A percentile compares a stretch with the other conserved stretches of the same genome.
These are phyloP conservation scores for Exophiala spinifera DNA, from an alignment of 2,329 filamentous ascomycete genomes.

Conservation along the genomic window DNA sequence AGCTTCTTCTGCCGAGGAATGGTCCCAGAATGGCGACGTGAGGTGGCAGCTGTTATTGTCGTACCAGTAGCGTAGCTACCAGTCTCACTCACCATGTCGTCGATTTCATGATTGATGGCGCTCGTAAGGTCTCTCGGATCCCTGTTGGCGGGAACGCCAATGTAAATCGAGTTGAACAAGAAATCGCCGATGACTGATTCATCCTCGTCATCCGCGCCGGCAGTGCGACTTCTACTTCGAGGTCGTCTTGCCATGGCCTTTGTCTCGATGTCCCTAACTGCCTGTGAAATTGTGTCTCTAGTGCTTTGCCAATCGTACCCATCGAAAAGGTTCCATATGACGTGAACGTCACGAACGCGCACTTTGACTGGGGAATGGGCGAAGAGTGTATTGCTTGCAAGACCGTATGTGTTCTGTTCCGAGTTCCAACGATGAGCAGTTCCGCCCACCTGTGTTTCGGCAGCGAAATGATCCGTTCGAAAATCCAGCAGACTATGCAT, in stretches of 20 bases:
- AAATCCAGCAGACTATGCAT: slow-evolving; percentile 57
- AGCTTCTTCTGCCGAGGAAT: slow-evolving; percentile 56
- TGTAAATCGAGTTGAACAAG: slow-evolving; percentile 98
- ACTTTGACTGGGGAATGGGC: slow-evolving; percentile 70
- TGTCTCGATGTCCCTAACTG: slow-evolving; percentile 81
- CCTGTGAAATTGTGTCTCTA: slow-evolving; percentile 78
- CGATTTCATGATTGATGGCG: slow-evolving; percentile 83
- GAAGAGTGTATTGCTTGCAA: slow-evolving; percentile 59
- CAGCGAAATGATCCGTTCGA: slow-evolving; percentile 73
- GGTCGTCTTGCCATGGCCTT: slow-evolving; percentile 73
- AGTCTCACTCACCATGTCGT: slow-evolving; percentile 82
- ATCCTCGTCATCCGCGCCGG: slow-evolving; percentile 62
- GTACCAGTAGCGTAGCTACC: slow-evolving; percentile 81
- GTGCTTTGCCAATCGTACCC: slow-evolving; percentile 95
- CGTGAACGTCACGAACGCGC: slow-evolving; percentile 77
- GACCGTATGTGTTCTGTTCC: slow-evolving; percentile 68
- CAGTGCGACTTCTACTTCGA: slow-evolving; percentile 55
- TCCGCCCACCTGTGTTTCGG: slow-evolving; percentile 58
- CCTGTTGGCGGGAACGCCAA: slow-evolving; percentile 80
- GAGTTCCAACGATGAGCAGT: slow-evolving; percentile 80
- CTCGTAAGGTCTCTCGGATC: slow-evolving; percentile 78
- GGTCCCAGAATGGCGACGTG: slow-evolving; percentile 31
- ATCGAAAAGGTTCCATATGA: slow-evolving; percentile 98
- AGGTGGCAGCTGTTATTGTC: slow-evolving; percentile 39
- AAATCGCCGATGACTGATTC: slow-evolving; percentile 90